Evolutionary conservation across 2,329 filamentous ascomycete species (phyloP).

Genomic region (Polytolypa hystricis): DNA sequence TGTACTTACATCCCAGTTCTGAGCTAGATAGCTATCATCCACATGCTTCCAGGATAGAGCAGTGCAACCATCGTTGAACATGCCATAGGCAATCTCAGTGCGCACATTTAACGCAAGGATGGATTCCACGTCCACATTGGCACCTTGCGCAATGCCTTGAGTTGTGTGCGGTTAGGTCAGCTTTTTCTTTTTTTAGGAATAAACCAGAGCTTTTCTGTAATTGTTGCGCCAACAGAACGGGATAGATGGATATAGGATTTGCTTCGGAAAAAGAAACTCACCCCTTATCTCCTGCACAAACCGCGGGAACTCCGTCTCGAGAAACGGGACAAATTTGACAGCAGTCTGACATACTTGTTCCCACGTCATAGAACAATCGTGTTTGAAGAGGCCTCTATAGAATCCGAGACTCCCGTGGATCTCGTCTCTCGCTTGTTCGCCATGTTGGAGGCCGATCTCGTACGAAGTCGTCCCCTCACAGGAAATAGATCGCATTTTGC

Average conservation of each 20-base stretch:
- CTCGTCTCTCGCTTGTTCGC: conserved; percentile 16
- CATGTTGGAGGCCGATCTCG: conserved; percentile 22
- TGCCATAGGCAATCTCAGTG: conserved; percentile 48
- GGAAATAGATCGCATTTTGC: conserved; percentile 18
- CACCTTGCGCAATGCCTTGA: conserved; percentile 45
- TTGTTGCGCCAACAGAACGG: neutral
- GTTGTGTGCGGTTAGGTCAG: too few relatives aligned
- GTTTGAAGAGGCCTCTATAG: conserved; percentile 17
- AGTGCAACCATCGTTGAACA: conserved; percentile 49
- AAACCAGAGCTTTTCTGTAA: too few relatives aligned
- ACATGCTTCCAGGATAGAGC: conserved; percentile 40
- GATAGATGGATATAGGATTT: neutral
- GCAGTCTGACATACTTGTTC: conserved; percentile 37
- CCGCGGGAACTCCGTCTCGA: conserved; percentile 22
- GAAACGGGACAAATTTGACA: conserved; percentile 31
- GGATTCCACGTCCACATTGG: conserved; percentile 36
- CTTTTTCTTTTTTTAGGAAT: neutral
- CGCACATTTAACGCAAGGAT: conserved; percentile 50
- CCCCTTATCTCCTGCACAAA: conserved; percentile 25
- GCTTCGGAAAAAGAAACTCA: conserved; percentile 4
- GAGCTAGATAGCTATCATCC: conserved; percentile 33
- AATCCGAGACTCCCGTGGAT: conserved; percentile 20
- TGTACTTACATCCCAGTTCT: conserved; percentile 43
- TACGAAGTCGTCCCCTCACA: conserved; percentile 18
- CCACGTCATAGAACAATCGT: conserved; percentile 33